phyloP scores from a whole-genome alignment of 2,329 filamentous ascomycete genomes.

The Didymosphaeria variabile region DNA sequence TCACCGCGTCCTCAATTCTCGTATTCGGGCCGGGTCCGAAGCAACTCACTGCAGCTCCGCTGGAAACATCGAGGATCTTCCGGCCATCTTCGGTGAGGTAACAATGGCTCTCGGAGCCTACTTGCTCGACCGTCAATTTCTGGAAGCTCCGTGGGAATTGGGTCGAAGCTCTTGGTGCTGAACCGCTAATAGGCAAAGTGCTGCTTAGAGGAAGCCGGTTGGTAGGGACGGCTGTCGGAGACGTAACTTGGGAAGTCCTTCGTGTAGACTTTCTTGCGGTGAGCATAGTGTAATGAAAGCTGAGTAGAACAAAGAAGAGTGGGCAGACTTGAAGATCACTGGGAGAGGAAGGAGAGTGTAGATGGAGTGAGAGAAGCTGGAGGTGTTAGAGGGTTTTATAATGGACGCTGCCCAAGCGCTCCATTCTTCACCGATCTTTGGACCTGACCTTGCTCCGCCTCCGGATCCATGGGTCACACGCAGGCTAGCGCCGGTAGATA shows the following conservation, averaged over 20 bases:
- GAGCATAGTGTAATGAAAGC: not conserved
- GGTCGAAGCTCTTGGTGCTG: not conserved
- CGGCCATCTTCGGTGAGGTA: slow-evolving; percentile 62
- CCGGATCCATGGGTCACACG: slow-evolving; percentile 1
- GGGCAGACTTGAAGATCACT: not conserved
- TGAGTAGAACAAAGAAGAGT: not conserved
- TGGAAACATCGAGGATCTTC: slow-evolving; percentile 74
- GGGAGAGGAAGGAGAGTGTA: not conserved
- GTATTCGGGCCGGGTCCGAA: slow-evolving; percentile 73
- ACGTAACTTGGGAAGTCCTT: not conserved
- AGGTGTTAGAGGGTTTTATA: not conserved
- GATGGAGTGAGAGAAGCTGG: not conserved
- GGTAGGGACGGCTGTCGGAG: not conserved
- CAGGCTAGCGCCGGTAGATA: slow-evolving; percentile 11
- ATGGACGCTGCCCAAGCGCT: not conserved
- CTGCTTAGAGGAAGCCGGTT: not conserved
- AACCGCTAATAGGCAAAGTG: not conserved
- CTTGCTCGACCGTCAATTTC: not conserved
- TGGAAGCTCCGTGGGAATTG: not conserved
- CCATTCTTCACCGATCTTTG: slow-evolving; percentile 6
- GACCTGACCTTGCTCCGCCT: not conserved
- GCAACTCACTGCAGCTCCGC: slow-evolving; percentile 76
- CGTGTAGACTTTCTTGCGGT: not conserved
- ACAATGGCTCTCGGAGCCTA: slow-evolving; percentile 54
- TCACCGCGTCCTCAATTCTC: slow-evolving; percentile 68